These are phyloP conservation scores for Scutellaria minor DNA, from an alignment of 257 asterid species.

Conservation along the genomic window DNA sequence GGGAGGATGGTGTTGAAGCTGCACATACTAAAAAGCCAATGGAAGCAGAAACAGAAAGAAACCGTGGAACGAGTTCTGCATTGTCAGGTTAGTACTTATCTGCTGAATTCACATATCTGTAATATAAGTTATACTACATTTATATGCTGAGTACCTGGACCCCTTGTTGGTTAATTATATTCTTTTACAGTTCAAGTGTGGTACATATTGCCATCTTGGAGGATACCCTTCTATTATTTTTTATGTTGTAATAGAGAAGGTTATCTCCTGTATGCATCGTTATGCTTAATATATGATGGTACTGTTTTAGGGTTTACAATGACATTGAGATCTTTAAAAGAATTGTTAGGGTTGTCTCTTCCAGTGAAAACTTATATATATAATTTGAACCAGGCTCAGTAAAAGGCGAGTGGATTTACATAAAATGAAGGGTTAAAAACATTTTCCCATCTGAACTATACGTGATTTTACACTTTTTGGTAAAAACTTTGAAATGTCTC, in stretches of 20 bases:
- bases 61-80: constrained; percentile 32
- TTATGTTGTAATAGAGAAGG: constrained; percentile 4
- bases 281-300: constrained; percentile 20
- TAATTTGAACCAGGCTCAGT: constrained; percentile 8
- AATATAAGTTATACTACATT: constrained; percentile 1
- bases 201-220: constrained; percentile 18
- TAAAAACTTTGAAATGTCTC: too few species aligned
- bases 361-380: neutral
- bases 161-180: constrained; percentile 24
- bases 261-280: neutral
- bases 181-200: constrained; percentile 27
- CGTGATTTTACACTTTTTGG: too few species aligned
- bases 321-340: neutral
- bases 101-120: constrained; percentile 29
- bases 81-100: constrained; percentile 42
- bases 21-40: constrained; percentile 39
- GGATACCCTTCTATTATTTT: constrained; percentile 12
- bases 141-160: constrained; percentile 5
- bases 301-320: constrained; percentile 13
- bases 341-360: neutral
- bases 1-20: constrained; percentile 45
- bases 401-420: constrained; percentile 1
- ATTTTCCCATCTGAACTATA: too few species aligned
- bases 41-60: constrained; percentile 41
- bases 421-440: neutral